Evolutionary conservation across 371 early-diverging fungal genomes (phyloP).

Genomic region (Apophysomyces trapeziformis): DNA sequence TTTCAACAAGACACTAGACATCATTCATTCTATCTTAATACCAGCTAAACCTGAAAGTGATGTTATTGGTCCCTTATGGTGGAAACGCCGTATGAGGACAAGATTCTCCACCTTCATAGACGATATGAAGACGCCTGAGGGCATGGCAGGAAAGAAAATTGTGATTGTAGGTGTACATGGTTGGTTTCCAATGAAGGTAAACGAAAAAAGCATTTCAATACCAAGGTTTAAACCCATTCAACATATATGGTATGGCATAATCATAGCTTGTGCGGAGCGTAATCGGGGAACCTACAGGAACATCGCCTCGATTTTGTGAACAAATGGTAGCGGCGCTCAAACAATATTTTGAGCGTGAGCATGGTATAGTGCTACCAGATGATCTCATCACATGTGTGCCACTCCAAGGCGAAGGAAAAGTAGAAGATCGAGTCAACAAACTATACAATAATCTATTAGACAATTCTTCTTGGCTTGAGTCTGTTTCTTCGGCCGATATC

Average conservation of each 20-base stretch:
- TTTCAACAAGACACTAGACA: neutral
- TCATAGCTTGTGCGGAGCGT: conserved; percentile 68
- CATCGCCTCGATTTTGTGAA: conserved; percentile 84
- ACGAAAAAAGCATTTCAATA: neutral
- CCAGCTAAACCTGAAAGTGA: neutral
- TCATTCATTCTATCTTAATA: neutral
- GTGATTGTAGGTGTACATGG: conserved; percentile 87
- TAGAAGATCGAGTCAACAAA: conserved; percentile 80
- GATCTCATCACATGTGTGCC: conserved; percentile 80
- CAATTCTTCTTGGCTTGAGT: conserved; percentile 56
- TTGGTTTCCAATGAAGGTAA: conserved; percentile 83
- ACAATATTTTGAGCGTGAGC: conserved; percentile 60
- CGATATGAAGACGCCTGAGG: conserved; percentile 33
- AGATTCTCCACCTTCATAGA: conserved; percentile 37
- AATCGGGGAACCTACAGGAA: conserved; percentile 94
- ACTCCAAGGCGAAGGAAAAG: conserved; percentile 90
- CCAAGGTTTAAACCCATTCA: too few species aligned
- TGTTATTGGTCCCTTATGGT: conserved; percentile 5
- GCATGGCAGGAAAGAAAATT: conserved; percentile 43
- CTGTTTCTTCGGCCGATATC: conserved; percentile 74
- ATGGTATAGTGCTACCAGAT: conserved; percentile 61
- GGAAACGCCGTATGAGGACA: conserved; percentile 22
- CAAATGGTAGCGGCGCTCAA: conserved; percentile 77
- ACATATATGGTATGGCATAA: too few species aligned
- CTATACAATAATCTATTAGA: conserved; percentile 71